Evolutionary conservation across 305 asterid species (phyloP), one percentile per base, ranked within the genome.

Genomic region (Rubia balearica): DNA sequence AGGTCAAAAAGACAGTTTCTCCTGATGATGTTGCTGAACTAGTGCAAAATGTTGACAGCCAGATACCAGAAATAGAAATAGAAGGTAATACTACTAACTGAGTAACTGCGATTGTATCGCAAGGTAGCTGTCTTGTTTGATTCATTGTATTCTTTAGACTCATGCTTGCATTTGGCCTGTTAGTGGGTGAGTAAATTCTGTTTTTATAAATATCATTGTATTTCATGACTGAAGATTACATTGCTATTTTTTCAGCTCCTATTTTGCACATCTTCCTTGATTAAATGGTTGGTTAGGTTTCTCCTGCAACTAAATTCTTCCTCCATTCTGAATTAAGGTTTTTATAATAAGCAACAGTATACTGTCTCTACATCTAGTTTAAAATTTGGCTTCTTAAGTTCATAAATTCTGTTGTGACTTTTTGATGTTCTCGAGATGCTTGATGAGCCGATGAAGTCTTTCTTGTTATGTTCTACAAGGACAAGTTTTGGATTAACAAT

Each of bases 1-100:
- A 89, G 99, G 97, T 87, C 53, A 86, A 74, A 76, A 89, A 85
- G 84, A 53, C 86, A 21, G 86, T 87, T 84, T 73, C 95, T 79
- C 81, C 90, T 0, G 81, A 83, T 71, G 80, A 87, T 74, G 74
- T 68, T 41, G 46, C 81, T 7, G 87, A 84, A 61, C 78, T 70
- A 45, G 71, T 46, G 13, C 83, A 77, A 49, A 67, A 73, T 55
- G 43, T 73, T 55, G 88, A 89, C 67, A 82, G 60, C 69, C 71
- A 60, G 45, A 60, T 79, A 75, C 74, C 81, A 4, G 86, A 82
- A 60, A 71, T 74, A 42, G 85, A 86, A 75, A 51, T 51, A 51
- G 59, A 51, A 51, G 89, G 98, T 86, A 78, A 79, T 45, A 19
- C 48, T 49, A 4, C n/a, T n/a, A n/a, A n/a, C n/a, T n/a, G n/a